phyloP scores from a whole-genome alignment of 1,284 basidiomycete genomes.

The Microstroma glucosiphilum region DNA sequence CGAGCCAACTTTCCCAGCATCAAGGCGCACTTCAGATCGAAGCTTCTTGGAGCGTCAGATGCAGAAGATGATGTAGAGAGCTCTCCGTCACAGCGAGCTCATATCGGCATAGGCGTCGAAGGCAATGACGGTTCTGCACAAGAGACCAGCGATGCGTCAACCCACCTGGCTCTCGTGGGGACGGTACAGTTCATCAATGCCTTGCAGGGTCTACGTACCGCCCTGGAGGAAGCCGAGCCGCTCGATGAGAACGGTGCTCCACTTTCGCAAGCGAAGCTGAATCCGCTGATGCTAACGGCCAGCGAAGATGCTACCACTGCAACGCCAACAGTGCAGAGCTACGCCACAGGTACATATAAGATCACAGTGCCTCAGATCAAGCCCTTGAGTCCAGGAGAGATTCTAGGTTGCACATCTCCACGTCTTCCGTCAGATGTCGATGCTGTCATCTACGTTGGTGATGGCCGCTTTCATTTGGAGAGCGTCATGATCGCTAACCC shows the following conservation, averaged over 20 bases:
- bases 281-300: not conserved
- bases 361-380: conserved; percentile 74
- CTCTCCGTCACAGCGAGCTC: conserved; percentile 12
- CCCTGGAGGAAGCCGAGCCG: conserved; percentile 26
- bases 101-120: not conserved
- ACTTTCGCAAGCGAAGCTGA: not conserved
- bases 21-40: conserved; percentile 64
- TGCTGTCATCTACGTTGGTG: conserved; percentile 69
- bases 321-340: conserved; percentile 5
- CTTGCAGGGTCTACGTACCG: conserved; percentile 36
- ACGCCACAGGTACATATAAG: conserved; percentile 27
- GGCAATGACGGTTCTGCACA: not conserved
- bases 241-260: conserved; percentile 18
- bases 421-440: conserved; percentile 55
- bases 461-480: conserved; percentile 96
- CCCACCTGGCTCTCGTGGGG: conserved; percentile 45
- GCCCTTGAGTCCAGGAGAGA: conserved; percentile 91
- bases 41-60: conserved; percentile 26
- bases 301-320: not conserved
- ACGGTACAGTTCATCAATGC: conserved; percentile 50
- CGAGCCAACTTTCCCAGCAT: conserved; percentile 75
- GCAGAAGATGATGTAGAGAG: conserved; percentile 14
- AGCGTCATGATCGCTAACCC: conserved; percentile 99
- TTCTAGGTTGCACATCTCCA: conserved; percentile 93
- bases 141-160: conserved; percentile 11